Evolutionary conservation across 139 green algal genomes (phyloP).

Genomic region (Choricystis sp.): DNA sequence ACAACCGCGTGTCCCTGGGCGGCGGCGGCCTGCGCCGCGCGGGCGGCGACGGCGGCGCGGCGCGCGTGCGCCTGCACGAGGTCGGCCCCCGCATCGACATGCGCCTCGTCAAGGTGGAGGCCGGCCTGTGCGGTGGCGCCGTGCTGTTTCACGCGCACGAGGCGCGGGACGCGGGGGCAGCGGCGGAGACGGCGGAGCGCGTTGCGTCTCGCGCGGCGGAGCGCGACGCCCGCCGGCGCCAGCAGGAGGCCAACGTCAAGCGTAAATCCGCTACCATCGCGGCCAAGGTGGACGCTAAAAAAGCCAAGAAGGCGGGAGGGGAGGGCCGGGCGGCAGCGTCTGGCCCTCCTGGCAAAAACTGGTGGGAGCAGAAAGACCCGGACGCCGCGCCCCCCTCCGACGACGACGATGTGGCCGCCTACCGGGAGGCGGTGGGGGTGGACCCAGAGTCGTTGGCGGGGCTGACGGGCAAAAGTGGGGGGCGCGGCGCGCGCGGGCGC

Average conservation of each 20-base stretch:
- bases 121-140: slow-evolving; percentile 70
- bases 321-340: no score
- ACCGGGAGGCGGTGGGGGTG: neutral
- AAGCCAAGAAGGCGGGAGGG: neutral
- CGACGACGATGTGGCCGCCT: neutral
- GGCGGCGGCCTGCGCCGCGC: neutral
- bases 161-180: slow-evolving; percentile 28
- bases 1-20: slow-evolving; percentile 10
- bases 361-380: neutral
- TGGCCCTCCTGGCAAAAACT: neutral
- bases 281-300: neutral
- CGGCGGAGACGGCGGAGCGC: slow-evolving; percentile 28
- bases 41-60: neutral
- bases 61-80: slow-evolving; percentile 12
- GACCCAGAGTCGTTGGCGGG: neutral
- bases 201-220: slow-evolving; percentile 18
- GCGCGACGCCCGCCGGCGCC: neutral
- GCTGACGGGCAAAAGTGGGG: neutral
- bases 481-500: no score
- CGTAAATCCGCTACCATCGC: slow-evolving; percentile 22
- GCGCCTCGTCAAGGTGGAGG: slow-evolving; percentile 87
- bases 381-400: neutral
- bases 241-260: slow-evolving; percentile 45
- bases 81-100: slow-evolving; percentile 76
- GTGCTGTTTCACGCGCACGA: slow-evolving; percentile 83